phyloP scores from a whole-genome alignment of 495 filamentous ascomycete species.

The Astrothelium subdiscretum region DNA sequence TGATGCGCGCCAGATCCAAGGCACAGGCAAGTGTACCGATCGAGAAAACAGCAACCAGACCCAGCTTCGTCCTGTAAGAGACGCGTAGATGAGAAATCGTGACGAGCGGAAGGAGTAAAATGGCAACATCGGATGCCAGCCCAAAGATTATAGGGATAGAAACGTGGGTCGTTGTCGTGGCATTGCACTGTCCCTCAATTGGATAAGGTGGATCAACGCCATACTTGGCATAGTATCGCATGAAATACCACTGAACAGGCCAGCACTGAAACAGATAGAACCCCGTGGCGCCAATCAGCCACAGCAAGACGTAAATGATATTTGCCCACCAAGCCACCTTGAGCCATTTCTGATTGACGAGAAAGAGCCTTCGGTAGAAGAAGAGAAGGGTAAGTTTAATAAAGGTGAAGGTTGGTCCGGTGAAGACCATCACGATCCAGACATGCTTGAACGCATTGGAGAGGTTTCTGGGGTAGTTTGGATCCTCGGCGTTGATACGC shows the following conservation, averaged over 20 bases:
- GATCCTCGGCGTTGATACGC: slow-evolving; percentile 17
- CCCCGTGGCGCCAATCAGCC: slow-evolving; percentile 20
- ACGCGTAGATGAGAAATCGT: slow-evolving; percentile 22
- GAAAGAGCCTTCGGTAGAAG: slow-evolving; percentile 25
- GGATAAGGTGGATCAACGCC: slow-evolving; percentile 9
- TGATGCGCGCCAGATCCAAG: slow-evolving; percentile 17
- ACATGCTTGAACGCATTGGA: background rate
- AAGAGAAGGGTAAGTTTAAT: slow-evolving; percentile 26
- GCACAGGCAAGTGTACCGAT: slow-evolving; percentile 13
- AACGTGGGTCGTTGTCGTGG: slow-evolving; percentile 15
- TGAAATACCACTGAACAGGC: slow-evolving; percentile 23
- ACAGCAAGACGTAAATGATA: slow-evolving; percentile 24
- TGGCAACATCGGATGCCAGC: slow-evolving; percentile 8
- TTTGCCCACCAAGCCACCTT: slow-evolving; percentile 27
- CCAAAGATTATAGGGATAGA: background rate
- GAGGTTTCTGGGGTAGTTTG: slow-evolving; percentile 3
- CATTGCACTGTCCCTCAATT: slow-evolving; percentile 21
- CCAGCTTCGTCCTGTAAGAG: slow-evolving; percentile 21
- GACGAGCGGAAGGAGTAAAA: slow-evolving; percentile 23
- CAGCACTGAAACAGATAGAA: slow-evolving; percentile 27
- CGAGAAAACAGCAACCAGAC: slow-evolving; percentile 24
- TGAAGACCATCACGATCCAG: slow-evolving; percentile 10
- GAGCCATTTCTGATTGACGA: slow-evolving; percentile 19
- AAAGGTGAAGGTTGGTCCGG: slow-evolving; percentile 18
- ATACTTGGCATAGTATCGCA: slow-evolving; percentile 17